phyloP scores from a whole-genome alignment of 345 rosid genomes.

The Brassica juncea region DNA sequence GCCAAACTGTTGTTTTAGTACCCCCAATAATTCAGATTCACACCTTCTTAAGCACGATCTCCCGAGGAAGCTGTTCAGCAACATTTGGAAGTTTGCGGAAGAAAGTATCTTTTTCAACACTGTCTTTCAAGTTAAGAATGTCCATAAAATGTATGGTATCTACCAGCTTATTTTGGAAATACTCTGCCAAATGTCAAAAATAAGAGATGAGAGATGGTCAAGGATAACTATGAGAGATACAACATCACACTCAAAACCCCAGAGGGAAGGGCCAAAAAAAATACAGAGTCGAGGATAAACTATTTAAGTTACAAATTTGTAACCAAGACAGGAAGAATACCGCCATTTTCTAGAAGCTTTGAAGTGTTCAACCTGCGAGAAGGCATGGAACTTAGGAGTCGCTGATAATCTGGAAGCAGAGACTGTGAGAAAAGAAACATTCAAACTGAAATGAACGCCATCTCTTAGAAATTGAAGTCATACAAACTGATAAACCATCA shows the following conservation, averaged over 20 bases:
- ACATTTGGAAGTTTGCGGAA: constrained; percentile 96
- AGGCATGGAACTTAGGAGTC: constrained; percentile 95
- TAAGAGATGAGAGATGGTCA: not conserved
- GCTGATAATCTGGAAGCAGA: constrained; percentile 99
- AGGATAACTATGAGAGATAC: not conserved
- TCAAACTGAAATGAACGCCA: constrained; percentile 47
- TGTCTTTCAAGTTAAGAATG: constrained; percentile 90
- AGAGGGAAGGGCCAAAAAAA: not conserved
- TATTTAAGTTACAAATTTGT: not conserved
- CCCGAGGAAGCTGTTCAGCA: constrained; percentile 98
- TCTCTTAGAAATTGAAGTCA: constrained; percentile 32
- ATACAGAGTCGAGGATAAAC: not conserved
- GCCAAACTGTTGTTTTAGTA: constrained; percentile 25
- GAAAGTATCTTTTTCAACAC: constrained; percentile 93
- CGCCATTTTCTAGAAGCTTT: constrained; percentile 91
- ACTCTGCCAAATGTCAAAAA: constrained; percentile 60
- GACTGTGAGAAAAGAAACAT: constrained; percentile 71
- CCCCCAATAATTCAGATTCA: constrained; percentile 31
- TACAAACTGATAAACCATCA: constrained; percentile 21
- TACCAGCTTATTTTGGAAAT: constrained; percentile 98
- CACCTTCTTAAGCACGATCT: constrained; percentile 93
- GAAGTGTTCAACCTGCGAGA: constrained; percentile 95
- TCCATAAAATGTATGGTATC: constrained; percentile 99
- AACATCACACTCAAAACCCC: not conserved
- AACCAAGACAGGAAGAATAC: constrained; percentile 47